A percentile compares a stretch with the other conserved stretches of the same genome.
phyloP scores from a whole-genome alignment of 2,329 filamentous ascomycete genomes.

The Fusarium mexicanum region DNA sequence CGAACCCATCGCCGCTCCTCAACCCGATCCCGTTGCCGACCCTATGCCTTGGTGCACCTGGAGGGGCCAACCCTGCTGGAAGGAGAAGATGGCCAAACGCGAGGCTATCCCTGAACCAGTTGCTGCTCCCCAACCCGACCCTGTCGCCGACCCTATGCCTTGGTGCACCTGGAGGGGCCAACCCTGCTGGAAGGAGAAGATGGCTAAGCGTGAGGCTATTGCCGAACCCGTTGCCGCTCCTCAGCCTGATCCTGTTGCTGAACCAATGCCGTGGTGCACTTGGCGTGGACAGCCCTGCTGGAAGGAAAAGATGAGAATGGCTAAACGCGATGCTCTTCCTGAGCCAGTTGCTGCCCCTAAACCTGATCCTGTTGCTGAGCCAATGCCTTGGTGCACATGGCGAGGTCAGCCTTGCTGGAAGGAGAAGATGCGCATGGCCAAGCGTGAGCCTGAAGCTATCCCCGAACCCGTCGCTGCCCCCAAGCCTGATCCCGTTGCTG shows the following conservation, averaged over 20 bases:
- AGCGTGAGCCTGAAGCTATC: not conserved
- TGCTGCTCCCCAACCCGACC: not conserved
- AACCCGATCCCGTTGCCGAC: not conserved
- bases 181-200: constrained; percentile 12
- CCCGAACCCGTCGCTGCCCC: not conserved
- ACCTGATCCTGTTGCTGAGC: not conserved
- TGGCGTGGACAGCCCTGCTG: constrained; percentile 9
- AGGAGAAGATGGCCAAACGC: constrained; percentile 44
- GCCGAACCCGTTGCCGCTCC: not conserved
- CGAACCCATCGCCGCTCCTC: not conserved
- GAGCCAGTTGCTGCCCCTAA: not conserved
- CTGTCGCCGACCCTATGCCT: not conserved
- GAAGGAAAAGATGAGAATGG: not conserved
- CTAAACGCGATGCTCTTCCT: no score
- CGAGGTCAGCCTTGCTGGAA: constrained; percentile 54
- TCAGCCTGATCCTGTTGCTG: not conserved
- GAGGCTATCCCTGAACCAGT: not conserved
- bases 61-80: constrained; percentile 53
- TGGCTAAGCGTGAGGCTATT: not conserved
- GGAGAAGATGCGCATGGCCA: constrained; percentile 42
- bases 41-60: constrained; percentile 46
- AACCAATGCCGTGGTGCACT: constrained; percentile 6
- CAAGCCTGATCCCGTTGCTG: not conserved
- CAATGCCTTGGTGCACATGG: constrained; percentile 47
- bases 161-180: constrained; percentile 15